phyloP scores from a whole-genome alignment of 495 filamentous ascomycete species.

The Neurospora cerealis region DNA sequence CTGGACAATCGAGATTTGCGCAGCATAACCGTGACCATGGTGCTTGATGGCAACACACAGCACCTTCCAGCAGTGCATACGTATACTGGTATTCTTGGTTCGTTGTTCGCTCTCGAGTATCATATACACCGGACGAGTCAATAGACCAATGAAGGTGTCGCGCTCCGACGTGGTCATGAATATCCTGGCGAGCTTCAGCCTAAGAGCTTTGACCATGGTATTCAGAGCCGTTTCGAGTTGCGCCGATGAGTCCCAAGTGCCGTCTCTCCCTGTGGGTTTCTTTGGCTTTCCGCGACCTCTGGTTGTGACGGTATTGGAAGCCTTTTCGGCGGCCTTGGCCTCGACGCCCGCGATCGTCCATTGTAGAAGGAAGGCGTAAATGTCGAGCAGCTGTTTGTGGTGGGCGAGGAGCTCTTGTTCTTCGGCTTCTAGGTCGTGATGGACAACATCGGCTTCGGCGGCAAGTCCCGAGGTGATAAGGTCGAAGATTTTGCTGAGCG shows the following conservation, averaged over 20 bases:
- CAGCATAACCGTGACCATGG: constrained; percentile 93
- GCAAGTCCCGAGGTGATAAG: constrained; percentile 87
- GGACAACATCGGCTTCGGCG: constrained; percentile 76
- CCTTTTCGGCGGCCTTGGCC: constrained; percentile 84
- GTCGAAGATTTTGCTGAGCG: constrained; percentile 88
- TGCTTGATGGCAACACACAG: constrained; percentile 96
- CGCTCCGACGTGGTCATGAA: constrained; percentile 95
- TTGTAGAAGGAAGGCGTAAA: constrained; percentile 88
- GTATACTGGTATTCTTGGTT: constrained; percentile 79
- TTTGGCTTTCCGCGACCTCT: constrained; percentile 66
- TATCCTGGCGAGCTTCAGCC: constrained; percentile 81
- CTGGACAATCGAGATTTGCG: constrained; percentile 95
- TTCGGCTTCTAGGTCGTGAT: constrained; percentile 80
- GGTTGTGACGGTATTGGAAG: constrained; percentile 54
- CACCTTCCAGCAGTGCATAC: constrained; percentile 96
- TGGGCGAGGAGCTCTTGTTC: constrained; percentile 77
- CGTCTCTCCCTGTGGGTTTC: constrained; percentile 60
- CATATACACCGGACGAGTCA: constrained; percentile 90
- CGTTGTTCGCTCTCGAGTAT: constrained; percentile 89
- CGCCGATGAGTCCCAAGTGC: constrained; percentile 74
- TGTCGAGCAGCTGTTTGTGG: constrained; percentile 86
- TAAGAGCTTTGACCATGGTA: constrained; percentile 91
- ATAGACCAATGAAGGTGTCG: constrained; percentile 85
- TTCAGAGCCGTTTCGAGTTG: constrained; percentile 85
- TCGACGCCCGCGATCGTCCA: constrained; percentile 92